Evolutionary conservation across 495 filamentous ascomycete genomes (phyloP).

Genomic region (Xylaria castorea): DNA sequence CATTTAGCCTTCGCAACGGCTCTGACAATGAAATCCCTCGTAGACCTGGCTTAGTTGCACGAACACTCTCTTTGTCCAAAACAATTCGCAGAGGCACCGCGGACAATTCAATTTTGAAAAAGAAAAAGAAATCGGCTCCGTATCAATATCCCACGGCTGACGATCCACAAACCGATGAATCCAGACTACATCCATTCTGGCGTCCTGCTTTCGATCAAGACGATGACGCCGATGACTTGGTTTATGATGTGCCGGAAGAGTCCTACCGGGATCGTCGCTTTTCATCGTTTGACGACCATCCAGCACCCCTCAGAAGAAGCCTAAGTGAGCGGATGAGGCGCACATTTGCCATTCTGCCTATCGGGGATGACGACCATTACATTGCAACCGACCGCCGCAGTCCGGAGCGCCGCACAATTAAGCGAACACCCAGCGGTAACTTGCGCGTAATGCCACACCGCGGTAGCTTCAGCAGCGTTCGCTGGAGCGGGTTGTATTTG

Average conservation of each 20-base stretch:
- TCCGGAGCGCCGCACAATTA: slow-evolving; percentile 56
- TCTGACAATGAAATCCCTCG: slow-evolving; percentile 61
- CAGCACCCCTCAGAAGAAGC: slow-evolving; percentile 54
- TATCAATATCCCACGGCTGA: slow-evolving; percentile 48
- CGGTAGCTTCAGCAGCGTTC: slow-evolving; percentile 48
- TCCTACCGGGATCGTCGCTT: slow-evolving; percentile 43
- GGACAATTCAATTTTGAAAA: slow-evolving; percentile 30
- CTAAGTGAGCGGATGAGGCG: slow-evolving; percentile 53
- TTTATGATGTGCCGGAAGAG: slow-evolving; percentile 38
- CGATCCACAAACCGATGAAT: slow-evolving; percentile 54
- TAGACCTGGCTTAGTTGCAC: slow-evolving; percentile 47
- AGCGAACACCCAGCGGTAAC: slow-evolving; percentile 56
- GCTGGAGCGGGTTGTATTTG: slow-evolving; percentile 26
- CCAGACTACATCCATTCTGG: slow-evolving; percentile 81
- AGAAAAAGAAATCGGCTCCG: slow-evolving; percentile 40
- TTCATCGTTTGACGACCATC: slow-evolving; percentile 53
- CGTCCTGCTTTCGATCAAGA: slow-evolving; percentile 76
- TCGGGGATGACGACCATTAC: slow-evolving; percentile 46
- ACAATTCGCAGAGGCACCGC: slow-evolving; percentile 30
- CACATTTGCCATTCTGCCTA: slow-evolving; percentile 61
- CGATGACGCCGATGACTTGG: slow-evolving; percentile 54
- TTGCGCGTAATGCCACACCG: slow-evolving; percentile 57
- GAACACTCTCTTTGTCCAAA: slow-evolving; percentile 52
- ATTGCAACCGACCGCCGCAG: slow-evolving; percentile 45
- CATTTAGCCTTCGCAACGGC: slow-evolving; percentile 62